Conservation (phyloP, 805 yeast species). For the Saccharomyces paradoxus region DNA sequence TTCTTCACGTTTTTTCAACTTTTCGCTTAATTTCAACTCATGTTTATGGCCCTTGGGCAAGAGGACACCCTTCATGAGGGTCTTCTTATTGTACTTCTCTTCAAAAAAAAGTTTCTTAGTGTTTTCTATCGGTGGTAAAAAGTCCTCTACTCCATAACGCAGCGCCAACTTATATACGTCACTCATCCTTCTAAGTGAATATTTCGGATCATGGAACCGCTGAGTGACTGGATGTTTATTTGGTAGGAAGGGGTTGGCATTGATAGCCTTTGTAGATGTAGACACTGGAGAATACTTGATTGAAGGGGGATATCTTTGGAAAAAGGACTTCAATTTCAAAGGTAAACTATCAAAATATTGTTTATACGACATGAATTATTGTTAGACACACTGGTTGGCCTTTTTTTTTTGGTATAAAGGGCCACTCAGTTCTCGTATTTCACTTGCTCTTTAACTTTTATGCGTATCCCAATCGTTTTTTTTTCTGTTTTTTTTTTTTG, state of each 20-base stretch:
- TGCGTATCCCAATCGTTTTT: not conserved
- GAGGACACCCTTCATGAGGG: constrained; percentile 67
- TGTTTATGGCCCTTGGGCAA: constrained; percentile 74
- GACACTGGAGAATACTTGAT: constrained; percentile 57
- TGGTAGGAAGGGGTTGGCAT: constrained; percentile 81
- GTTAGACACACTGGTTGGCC: not conserved
- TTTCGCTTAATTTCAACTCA: constrained; percentile 57
- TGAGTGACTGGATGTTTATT: constrained; percentile 78
- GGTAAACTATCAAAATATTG: constrained; percentile 56
- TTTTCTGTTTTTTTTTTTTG: not conserved
- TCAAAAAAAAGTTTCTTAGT: constrained; percentile 57
- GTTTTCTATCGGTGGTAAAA: constrained; percentile 46
- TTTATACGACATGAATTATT: constrained; percentile 13
- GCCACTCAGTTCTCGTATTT: not conserved
- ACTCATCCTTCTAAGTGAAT: constrained; percentile 73
- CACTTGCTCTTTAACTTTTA: not conserved
- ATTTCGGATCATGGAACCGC: constrained; percentile 67
- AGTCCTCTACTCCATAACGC: constrained; percentile 68
- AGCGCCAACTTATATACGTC: constrained; percentile 77
- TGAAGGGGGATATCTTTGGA: constrained; percentile 75
- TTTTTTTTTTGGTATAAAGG: not conserved
- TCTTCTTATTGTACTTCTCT: constrained; percentile 64
- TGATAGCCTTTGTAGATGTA: constrained; percentile 53
- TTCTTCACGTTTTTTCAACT: constrained; percentile 51
- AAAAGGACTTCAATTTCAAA: constrained; percentile 58